Evolutionary conservation across 2,329 filamentous ascomycete genomes (phyloP).

Genomic region (Geosmithia flava): DNA sequence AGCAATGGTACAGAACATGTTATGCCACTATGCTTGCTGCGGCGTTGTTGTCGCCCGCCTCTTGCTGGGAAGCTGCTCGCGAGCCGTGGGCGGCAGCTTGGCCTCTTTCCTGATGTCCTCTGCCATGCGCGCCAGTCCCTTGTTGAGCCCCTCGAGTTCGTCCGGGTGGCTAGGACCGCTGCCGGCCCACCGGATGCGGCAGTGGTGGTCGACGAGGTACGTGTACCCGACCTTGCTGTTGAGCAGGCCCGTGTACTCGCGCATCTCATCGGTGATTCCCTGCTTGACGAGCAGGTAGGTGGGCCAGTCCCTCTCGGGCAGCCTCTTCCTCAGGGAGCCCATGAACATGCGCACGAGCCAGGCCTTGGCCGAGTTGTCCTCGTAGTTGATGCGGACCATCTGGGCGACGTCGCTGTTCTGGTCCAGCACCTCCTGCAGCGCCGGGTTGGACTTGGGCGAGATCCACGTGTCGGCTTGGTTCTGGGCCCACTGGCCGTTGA

Average conservation of each 20-base stretch:
- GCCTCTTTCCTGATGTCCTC: slow-evolving; percentile 37
- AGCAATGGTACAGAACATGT: neutral
- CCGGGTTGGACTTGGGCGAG: slow-evolving; percentile 52
- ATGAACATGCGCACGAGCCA: slow-evolving; percentile 46
- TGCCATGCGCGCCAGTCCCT: slow-evolving; percentile 49
- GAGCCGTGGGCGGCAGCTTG: slow-evolving; percentile 17
- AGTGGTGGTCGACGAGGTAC: slow-evolving; percentile 78
- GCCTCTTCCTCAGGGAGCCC: slow-evolving; percentile 34
- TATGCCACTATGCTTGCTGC: neutral
- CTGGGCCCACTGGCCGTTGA: slow-evolving; percentile 77
- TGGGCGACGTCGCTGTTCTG: slow-evolving; percentile 47
- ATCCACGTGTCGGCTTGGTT: slow-evolving; percentile 65
- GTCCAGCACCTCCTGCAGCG: slow-evolving; percentile 50
- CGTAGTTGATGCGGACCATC: slow-evolving; percentile 76
- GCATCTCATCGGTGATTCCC: slow-evolving; percentile 47
- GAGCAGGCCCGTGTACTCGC: slow-evolving; percentile 55
- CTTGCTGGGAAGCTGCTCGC: slow-evolving; percentile 15
- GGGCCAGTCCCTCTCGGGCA: slow-evolving; percentile 40
- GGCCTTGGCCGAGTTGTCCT: slow-evolving; percentile 63
- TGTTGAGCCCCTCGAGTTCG: slow-evolving; percentile 56
- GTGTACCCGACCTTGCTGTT: slow-evolving; percentile 92
- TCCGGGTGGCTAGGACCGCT: slow-evolving; percentile 56
- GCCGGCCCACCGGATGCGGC: slow-evolving; percentile 88
- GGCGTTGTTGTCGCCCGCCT: neutral
- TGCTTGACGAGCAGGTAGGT: slow-evolving; percentile 49